A percentile compares a stretch with the other conserved stretches of the same genome.
These are phyloP conservation scores for Chaetomiaceae sp. DNA, from an alignment of 2,329 filamentous ascomycete genomes.

Conservation along the genomic window DNA sequence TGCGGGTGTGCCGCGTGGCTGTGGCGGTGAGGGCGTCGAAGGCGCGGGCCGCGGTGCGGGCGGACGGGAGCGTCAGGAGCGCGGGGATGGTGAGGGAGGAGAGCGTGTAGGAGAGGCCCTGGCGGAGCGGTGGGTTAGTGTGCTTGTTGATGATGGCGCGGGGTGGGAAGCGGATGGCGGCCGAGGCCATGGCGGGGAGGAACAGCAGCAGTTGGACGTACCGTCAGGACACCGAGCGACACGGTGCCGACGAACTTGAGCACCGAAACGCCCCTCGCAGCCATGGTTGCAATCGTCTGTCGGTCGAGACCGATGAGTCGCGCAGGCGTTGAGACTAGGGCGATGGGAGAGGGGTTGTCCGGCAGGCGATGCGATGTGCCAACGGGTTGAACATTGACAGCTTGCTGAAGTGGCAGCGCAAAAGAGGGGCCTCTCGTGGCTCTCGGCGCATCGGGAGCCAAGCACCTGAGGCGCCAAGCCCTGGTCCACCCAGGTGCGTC, in stretches of 20 bases:
- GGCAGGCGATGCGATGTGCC: not conserved
- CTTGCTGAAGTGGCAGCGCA: not conserved
- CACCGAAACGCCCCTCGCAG: slow-evolving; percentile 63
- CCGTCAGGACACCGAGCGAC: slow-evolving; percentile 80
- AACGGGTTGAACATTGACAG: not conserved
- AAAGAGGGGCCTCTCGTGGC: not conserved
- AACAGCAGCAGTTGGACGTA: slow-evolving; percentile 51
- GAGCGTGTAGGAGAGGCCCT: slow-evolving; percentile 88
- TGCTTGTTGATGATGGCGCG: no score
- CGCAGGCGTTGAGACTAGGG: slow-evolving; percentile 16
- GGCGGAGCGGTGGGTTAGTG: slow-evolving; percentile 12
- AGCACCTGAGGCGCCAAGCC: not conserved
- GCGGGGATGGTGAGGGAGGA: slow-evolving; percentile 72
- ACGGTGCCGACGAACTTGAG: slow-evolving; percentile 92
- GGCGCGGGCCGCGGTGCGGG: slow-evolving; percentile 62
- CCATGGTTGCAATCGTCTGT: slow-evolving; percentile 43
- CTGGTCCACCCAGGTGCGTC: slow-evolving; percentile 7
- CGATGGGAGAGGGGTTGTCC: not conserved
- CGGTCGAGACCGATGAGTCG: slow-evolving; percentile 14
- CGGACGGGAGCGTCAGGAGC: slow-evolving; percentile 73
- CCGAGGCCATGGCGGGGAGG: slow-evolving; percentile 10
- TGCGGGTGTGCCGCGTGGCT: slow-evolving; percentile 58
- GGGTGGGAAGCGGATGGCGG: no score
- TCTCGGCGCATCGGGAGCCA: slow-evolving; percentile 5
- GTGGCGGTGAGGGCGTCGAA: slow-evolving; percentile 60